Evolutionary conservation across 2,329 filamentous ascomycete species (phyloP).

Genomic region (Immersiporthe knoxdaviesiana): DNA sequence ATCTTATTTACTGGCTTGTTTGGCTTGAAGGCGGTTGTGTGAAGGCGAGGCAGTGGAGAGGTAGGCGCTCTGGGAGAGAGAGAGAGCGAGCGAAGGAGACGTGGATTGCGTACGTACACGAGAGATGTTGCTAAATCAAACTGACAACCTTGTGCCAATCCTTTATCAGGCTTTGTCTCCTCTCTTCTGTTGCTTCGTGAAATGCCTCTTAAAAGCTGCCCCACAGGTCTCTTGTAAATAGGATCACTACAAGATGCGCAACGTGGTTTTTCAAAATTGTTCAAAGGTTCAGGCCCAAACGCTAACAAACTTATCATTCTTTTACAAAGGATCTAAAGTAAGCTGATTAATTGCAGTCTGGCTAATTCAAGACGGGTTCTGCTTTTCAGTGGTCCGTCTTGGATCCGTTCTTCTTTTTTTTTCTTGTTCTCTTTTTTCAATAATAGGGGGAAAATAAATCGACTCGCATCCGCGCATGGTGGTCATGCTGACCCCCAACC

Average conservation of each 20-base stretch:
- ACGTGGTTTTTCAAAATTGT: neutral
- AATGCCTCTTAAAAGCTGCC: too few species aligned
- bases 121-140: neutral
- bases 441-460: constrained; percentile 16
- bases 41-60: too few species aligned
- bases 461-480: constrained; percentile 21
- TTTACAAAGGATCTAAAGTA: constrained; percentile 26
- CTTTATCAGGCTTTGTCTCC: neutral
- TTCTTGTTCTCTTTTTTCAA: neutral
- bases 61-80: too few species aligned
- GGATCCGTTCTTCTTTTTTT: constrained; percentile 19
- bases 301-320: constrained; percentile 4
- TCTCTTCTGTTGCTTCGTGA: neutral
- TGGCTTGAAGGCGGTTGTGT: neutral
- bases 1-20: neutral
- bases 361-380: neutral
- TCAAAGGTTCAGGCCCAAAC: neutral
- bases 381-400: constrained; percentile 11
- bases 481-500: constrained; percentile 16
- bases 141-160: neutral
- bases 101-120: neutral
- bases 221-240: too few species aligned
- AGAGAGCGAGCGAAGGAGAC: too few species aligned
- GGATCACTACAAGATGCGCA: neutral
- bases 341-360: constrained; percentile 20